Conservation (phyloP, 2,329 filamentous ascomycete genomes). For the Colletotrichum gigasporum region DNA sequence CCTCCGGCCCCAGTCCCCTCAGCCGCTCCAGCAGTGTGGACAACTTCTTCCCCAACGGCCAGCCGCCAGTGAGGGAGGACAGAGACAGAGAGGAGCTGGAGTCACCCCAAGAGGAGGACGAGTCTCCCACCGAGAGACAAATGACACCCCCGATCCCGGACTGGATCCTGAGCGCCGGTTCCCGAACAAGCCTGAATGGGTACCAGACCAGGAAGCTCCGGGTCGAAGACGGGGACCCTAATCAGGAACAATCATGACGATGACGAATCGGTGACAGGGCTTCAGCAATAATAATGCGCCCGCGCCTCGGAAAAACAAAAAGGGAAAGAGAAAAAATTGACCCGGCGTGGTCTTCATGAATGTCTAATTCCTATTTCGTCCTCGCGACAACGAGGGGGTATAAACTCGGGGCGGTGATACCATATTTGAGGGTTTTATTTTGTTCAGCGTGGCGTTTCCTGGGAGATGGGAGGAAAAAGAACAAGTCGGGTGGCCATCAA, state of each 20-base stretch:
- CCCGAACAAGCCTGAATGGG: slow-evolving; percentile 57
- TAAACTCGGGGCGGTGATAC: slow-evolving; percentile 30
- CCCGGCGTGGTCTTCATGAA: slow-evolving; percentile 31
- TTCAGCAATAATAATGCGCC: not conserved
- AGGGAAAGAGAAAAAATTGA: not conserved
- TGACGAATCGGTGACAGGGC: not conserved
- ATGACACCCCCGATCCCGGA: slow-evolving; percentile 71
- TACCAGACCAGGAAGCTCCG: slow-evolving; percentile 52
- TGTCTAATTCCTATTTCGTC: slow-evolving; percentile 31
- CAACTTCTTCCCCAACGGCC: slow-evolving; percentile 44
- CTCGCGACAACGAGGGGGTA: slow-evolving; percentile 14
- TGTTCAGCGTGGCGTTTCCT: slow-evolving; percentile 31
- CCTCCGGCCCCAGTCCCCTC: slow-evolving; percentile 57
- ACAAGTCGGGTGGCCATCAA: not conserved
- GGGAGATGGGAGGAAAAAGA: slow-evolving; percentile 10
- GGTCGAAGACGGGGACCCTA: slow-evolving; percentile 28
- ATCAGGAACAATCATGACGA: slow-evolving; percentile 36
- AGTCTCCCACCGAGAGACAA: slow-evolving; percentile 46
- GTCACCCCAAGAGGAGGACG: slow-evolving; percentile 31
- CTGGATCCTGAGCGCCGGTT: slow-evolving; percentile 66
- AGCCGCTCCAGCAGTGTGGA: slow-evolving; percentile 61
- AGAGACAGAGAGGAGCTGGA: slow-evolving; percentile 36
- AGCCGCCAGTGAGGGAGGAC: slow-evolving; percentile 35
- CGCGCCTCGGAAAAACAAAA: not conserved
- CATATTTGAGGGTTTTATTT: slow-evolving; percentile 29